Percentiles rank a stretch among this genome's conserved stretches.
These are phyloP conservation scores for Letharia lupina DNA, from an alignment of 495 filamentous ascomycete species.

Conservation along the genomic window DNA sequence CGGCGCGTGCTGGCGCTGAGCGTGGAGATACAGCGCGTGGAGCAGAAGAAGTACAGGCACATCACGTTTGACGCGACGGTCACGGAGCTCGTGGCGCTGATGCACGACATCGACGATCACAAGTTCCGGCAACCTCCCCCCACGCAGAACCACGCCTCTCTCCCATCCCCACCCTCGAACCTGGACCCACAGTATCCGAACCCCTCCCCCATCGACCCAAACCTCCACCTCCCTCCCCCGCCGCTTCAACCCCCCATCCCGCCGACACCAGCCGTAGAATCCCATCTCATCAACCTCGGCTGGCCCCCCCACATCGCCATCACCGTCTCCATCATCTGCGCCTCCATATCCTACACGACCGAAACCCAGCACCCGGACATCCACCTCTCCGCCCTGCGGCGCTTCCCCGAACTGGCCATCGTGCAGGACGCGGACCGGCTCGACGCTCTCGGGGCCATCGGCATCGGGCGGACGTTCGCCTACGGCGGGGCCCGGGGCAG, in stretches of 20 bases:
- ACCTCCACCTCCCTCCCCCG: background rate
- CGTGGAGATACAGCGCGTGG: slow-evolving; percentile 40
- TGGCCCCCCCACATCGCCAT: slow-evolving; percentile 17
- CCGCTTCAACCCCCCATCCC: background rate
- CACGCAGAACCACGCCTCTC: background rate
- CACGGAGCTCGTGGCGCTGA: slow-evolving; percentile 20
- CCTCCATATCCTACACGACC: slow-evolving; percentile 18
- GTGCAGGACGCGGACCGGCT: slow-evolving; percentile 73
- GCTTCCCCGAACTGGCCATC: slow-evolving; percentile 59
- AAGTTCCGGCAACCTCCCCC: slow-evolving; percentile 11
- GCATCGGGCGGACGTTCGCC: slow-evolving; percentile 57
- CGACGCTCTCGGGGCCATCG: slow-evolving; percentile 69
- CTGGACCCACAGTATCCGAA: background rate
- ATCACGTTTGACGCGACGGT: slow-evolving; percentile 14
- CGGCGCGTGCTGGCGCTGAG: slow-evolving; percentile 67
- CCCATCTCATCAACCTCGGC: slow-evolving; percentile 15
- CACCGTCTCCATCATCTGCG: slow-evolving; percentile 12
- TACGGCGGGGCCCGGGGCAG: slow-evolving; percentile 38
- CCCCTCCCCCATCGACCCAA: slow-evolving; percentile 5
- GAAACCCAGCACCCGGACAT: background rate
- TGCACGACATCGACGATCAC: slow-evolving; percentile 26
- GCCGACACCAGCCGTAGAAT: background rate
- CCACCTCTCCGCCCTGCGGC: slow-evolving; percentile 2
- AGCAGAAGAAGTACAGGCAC: slow-evolving; percentile 14
- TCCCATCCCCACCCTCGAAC: background rate